Evolutionary conservation across 2,329 filamentous ascomycete species (phyloP), one percentile per base, ranked within the genome.

Genomic region (Calonectria montana): DNA sequence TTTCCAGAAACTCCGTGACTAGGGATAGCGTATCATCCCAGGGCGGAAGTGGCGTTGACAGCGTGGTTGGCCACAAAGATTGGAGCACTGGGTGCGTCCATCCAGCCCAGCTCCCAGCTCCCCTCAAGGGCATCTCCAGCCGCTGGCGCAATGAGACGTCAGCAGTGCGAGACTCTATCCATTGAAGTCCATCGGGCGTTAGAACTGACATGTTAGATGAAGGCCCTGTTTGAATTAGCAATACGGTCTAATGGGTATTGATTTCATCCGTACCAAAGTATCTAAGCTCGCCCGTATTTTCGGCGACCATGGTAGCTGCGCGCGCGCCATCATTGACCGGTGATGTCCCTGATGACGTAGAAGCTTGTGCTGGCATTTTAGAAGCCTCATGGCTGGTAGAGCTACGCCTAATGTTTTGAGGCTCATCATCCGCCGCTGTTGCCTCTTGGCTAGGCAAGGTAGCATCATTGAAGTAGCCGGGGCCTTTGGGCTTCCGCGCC

Each of bases 1-100:
- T 53, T 29, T 62, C 65, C 4, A 68, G 13, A n/a, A 50, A 68
- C 18, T 68, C 65, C 7, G 21, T 68, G 13, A 68, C 45, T 8
- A 68, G 65, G 1, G 55, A 47, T 18, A 68, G 35, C 6, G 57
- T 59, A 3, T 68, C 65, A 7, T 53, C 55, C 65, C 65, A 68
- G 16, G 65, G 65, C 12, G 65, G 65, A 7, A 68, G n/a, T 15
- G 65, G 65, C n/a, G 65, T 68, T 68, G 65, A 68, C 18, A 62
- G 55, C 6, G 55, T 63, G n/a, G 57, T 63, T n/a, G 65, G 55
- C 55, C 65, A 68, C 18, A 68, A 31, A 15, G 65, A 35, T 39
- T 68, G 65, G 16, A 68, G 55, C 35, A 68, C 21, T 23, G 65
- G 65, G 8, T 68, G 65, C 62, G 65, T 62, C 65, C 65, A 68